A percentile compares a stretch with the other conserved stretches of the same genome.
Conservation (phyloP, 2,329 filamentous ascomycete species). For the Nemania sp. region DNA sequence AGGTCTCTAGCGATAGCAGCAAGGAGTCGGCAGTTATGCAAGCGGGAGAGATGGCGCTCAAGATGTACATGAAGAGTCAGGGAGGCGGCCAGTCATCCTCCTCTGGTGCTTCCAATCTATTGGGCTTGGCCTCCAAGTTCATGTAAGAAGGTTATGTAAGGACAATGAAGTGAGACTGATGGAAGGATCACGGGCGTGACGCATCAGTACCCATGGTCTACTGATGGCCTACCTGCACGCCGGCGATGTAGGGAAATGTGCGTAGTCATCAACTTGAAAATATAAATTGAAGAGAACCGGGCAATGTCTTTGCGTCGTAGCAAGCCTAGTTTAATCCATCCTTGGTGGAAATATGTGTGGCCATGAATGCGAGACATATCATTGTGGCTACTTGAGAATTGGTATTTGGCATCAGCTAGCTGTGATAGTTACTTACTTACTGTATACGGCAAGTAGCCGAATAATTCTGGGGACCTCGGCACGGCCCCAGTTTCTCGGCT, state of each 20-base stretch:
- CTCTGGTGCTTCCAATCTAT: conserved; percentile 42
- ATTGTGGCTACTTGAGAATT: too few relatives aligned
- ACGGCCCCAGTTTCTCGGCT: not conserved
- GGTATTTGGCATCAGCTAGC: not conserved
- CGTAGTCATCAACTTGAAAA: not conserved
- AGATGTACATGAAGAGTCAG: conserved; percentile 90
- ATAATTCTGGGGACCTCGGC: conserved; percentile 26
- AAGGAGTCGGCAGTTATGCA: conserved; percentile 85
- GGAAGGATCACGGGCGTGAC: not conserved
- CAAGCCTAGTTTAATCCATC: not conserved
- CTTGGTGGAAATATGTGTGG: not conserved
- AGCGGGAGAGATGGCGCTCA: conserved; percentile 87
- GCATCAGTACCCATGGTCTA: not conserved
- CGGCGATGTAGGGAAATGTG: not conserved
- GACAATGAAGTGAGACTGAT: not conserved
- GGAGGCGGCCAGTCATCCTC: conserved; percentile 57
- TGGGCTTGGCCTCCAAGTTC: conserved; percentile 52
- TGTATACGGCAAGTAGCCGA: not conserved
- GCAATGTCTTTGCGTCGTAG: not conserved
- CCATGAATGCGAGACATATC: too few relatives aligned
- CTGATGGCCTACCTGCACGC: not conserved
- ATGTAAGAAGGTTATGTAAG: conserved; percentile 41
- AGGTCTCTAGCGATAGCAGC: conserved; percentile 68
- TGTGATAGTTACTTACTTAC: not conserved
- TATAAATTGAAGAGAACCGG: not conserved